Evolutionary conservation across 148 eudicot genomes (phyloP), one percentile per base, ranked within the genome.

Genomic region (Bassia scoparia): DNA sequence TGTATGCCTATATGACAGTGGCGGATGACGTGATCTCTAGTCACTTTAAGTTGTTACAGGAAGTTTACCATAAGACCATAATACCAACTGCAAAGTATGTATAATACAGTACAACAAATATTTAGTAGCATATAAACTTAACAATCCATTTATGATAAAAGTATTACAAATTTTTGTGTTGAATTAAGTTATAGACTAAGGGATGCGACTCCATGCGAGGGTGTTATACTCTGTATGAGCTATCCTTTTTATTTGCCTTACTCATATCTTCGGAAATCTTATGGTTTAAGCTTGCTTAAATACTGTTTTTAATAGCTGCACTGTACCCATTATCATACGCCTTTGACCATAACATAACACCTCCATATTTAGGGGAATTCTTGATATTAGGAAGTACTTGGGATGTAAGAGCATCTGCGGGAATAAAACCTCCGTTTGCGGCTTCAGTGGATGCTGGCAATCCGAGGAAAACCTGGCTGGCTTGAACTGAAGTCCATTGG

Each of bases 311-410:
- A 55, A 68, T 68, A 38, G 72, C 43, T 68, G 34, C 8, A 15
- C 78, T 75, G 67, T 68, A 75, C 21, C 73, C 73, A 44, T 68
- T 58, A 43, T 67, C 72, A 58, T 75, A 75, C 3, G 34, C 35
- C 49, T 68, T 75, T 23, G 73, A 68, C 86, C 81, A 80, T n/a
- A 78, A 61, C 87, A 81, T 84, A 27, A 78, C 72, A 7, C 84
- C 86, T 62, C 84, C 84, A 70, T 84, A 81, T 31, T 84, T 81
- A 17, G 61, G 35, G 21, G 77, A 73, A 26, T 9, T 31, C 35
- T 66, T 75, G 44, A 78, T 81, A 9, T 37, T 27, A 23, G 80
- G 82, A 31, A 81, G 78, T 43, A 81, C 70, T 53, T 84, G 56
- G 29, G 74, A 30, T 55, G 35, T 69, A 27, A 84, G 80, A 33